Conservation (phyloP, 805 yeast species). For the Starmerella floricola region DNA sequence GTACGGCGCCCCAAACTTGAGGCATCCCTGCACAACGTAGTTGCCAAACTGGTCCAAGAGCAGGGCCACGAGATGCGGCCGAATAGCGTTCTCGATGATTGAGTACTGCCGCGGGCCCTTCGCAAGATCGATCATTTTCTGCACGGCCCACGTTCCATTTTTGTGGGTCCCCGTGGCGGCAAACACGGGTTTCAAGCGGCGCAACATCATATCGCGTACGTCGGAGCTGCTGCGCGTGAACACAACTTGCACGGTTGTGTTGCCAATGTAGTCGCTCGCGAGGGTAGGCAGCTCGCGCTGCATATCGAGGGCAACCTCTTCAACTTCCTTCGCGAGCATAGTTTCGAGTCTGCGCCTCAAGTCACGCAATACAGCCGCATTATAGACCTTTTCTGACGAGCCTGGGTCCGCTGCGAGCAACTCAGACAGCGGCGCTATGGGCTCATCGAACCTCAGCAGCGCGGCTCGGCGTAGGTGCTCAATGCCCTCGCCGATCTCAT, state of each 20-base stretch:
- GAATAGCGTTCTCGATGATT: slow-evolving; percentile 55
- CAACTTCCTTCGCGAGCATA: slow-evolving; percentile 51
- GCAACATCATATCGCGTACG: slow-evolving; percentile 68
- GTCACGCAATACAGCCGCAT: slow-evolving; percentile 79
- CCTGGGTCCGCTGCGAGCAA: slow-evolving; percentile 22
- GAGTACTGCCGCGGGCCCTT: slow-evolving; percentile 49
- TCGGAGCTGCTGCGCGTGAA: slow-evolving; percentile 60
- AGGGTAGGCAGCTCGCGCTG: slow-evolving; percentile 79
- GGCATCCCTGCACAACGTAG: slow-evolving; percentile 87
- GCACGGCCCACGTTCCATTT: slow-evolving; percentile 99
- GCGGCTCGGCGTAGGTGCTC: slow-evolving; percentile 27
- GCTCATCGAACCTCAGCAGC: slow-evolving; percentile 31
- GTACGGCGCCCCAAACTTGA: slow-evolving; percentile 79
- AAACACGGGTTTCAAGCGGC: slow-evolving; percentile 61
- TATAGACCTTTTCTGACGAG: slow-evolving; percentile 52
- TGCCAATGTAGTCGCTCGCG: slow-evolving; percentile 86
- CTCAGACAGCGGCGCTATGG: slow-evolving; percentile 53
- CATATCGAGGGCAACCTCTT: slow-evolving; percentile 73
- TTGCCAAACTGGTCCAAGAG: slow-evolving; percentile 95
- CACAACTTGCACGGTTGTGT: slow-evolving; percentile 86
- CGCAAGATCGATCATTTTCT: slow-evolving; percentile 75
- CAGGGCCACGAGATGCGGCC: slow-evolving; percentile 71
- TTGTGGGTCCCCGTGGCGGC: slow-evolving; percentile 92
- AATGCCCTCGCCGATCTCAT: slow-evolving; percentile 24
- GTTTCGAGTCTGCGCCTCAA: slow-evolving; percentile 55